These are phyloP conservation scores for Thalassia testudinum DNA, from an alignment of 116 monocot genomes.

Conservation along the genomic window DNA sequence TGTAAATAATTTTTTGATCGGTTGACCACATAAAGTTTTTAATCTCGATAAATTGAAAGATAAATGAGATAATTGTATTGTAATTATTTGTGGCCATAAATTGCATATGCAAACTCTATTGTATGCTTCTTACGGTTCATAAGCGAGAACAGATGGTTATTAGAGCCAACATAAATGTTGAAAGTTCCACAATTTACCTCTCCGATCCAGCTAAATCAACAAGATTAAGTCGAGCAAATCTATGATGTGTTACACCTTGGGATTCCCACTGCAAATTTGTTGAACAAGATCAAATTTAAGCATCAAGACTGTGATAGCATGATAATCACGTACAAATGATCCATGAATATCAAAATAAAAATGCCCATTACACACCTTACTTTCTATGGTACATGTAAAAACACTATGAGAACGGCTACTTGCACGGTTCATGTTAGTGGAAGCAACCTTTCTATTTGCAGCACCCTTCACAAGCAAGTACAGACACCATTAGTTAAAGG, in stretches of 20 bases:
- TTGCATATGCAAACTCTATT: too few relatives aligned
- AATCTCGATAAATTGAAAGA: too few relatives aligned
- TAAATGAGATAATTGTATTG: too few relatives aligned
- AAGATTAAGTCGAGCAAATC: conserved; percentile 92
- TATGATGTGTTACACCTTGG: conserved; percentile 85
- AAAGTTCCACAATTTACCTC: conserved; percentile 31
- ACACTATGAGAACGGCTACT: conserved; percentile 99
- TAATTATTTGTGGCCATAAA: too few relatives aligned
- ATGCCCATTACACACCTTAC: conserved; percentile 44
- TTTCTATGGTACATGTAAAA: conserved; percentile 92
- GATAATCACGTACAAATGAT: not conserved
- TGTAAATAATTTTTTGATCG: too few relatives aligned
- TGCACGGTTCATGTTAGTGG: conserved; percentile 95
- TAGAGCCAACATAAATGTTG: not conserved
- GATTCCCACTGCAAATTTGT: conserved; percentile 66
- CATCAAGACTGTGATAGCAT: too few relatives aligned
- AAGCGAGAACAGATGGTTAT: not conserved
- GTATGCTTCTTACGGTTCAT: not conserved
- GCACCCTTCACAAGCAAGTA: conserved; percentile 45
- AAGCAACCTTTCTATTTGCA: conserved; percentile 87
- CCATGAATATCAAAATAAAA: not conserved
- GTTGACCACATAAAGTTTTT: too few relatives aligned
- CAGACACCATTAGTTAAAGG: too few relatives aligned
- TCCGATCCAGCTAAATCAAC: conserved; percentile 97
- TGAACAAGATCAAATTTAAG: too few relatives aligned